Evolutionary conservation across 176 grass and related monocot genomes (phyloP), one percentile per base, ranked within the genome.

Genomic region (Cenchrus purpureus): DNA sequence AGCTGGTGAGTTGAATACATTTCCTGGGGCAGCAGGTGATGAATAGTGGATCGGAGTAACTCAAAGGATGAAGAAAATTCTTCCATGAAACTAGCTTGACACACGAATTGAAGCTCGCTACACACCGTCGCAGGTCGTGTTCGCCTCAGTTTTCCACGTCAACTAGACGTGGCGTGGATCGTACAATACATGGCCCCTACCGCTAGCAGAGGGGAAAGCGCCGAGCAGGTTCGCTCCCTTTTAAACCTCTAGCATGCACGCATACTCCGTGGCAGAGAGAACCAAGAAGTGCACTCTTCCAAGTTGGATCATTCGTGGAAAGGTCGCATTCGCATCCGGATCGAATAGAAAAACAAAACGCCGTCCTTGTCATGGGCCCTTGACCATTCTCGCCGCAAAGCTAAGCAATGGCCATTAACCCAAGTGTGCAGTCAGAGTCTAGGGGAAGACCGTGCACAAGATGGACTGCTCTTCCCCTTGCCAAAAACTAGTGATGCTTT

Each of bases 401-500:
- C 20, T 58, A 13, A 19, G 65, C 70, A 12, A 16, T 31, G 46
- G 2, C 45, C 19, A 31, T 34, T 12, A 55, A 37, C 55, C 55
- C 55, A 1, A 55, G 7, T 16, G 65, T 28, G 22, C 51, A 34
- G 74, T 51, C 49, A 11, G 17, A 88, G 74, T 79, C 66, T 12
- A 67, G 12, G 40, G 40, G 75, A 66, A 84, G 34, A 59, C 62
- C 77, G 44, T 57, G 73, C 12, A 45, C 73, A 84, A 68, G 73
- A 57, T 25, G 52, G 10, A 43, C 20, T 16, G 8, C 52, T 10
- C 49, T 51, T 19, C 13, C 8, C 5, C 5, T 16, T 12, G 14
- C 67, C 14, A 22, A 12, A 48, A 45, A 22, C n/a, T 17, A 5
- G 0, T 2, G 31, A 25, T 25, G 68, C 68, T 40, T 65, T 54